Base-by-base conservation (phyloP, 305 asterid genomes). In the Fraxinus floribunda region DNA sequence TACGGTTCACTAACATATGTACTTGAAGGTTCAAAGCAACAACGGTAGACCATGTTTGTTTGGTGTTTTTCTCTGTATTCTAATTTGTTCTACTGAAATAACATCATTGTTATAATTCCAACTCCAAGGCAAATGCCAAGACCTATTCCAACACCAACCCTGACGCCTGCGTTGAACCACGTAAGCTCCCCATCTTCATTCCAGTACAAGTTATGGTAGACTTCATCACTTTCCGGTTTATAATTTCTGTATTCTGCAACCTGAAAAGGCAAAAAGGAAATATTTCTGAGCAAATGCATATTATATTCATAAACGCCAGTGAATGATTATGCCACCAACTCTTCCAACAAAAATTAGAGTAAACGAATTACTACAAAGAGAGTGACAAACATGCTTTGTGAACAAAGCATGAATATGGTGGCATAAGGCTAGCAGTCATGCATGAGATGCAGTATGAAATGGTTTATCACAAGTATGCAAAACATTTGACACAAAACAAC, bases 111-210 rank as follows among this genome's bases (percentile, higher is more conserved):
- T 18, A 20, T 60, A 60, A 60, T 84, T 29, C 92, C 92, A n/a
- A 90, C 82, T 11, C 24, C 24, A 22, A 22, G 24, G 24, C 24
- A 22, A 22, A 22, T 22, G 24, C 24, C 24, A 22, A 22, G 24
- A 22, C 24, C 24, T 22, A 22, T 22, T 22, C 24, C 24, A 22
- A 22, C 24, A 22, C 24, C 24, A 22, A 22, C 24, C 24, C 24
- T 22, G 24, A 22, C 24, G 24, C 24, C 24, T 22, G 24, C 24
- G 24, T 22, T 22, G 85, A 90, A 90, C 92, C 92, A 90, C n/a
- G 91, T 86, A 34, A 90, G 75, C 77, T 88, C 91, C 46, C 90
- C 93, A 79, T 90, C 91, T 83, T 89, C 92, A 35, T 86, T 76
- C 88, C 92, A 86, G 84, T 86, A 85, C 84, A 81, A 24, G 41